A percentile compares a stretch with the other conserved stretches of the same genome.
phyloP scores from a whole-genome alignment of 495 filamentous ascomycete species.

The Saxophila tyrrhenica region DNA sequence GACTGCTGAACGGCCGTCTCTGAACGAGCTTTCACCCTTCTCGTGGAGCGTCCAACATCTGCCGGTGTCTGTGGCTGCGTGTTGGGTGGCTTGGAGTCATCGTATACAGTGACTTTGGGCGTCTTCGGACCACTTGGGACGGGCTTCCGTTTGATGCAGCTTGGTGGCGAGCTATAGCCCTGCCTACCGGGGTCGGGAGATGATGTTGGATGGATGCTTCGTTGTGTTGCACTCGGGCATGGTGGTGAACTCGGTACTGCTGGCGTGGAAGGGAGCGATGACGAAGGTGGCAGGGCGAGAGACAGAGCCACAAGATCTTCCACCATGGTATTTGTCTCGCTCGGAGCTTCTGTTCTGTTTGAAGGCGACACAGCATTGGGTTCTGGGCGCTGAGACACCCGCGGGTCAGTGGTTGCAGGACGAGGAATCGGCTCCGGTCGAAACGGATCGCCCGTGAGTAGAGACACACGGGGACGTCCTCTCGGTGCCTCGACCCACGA shows the following conservation, averaged over 20 bases:
- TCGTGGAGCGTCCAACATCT: constrained; percentile 1
- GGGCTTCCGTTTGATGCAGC: constrained; percentile 3
- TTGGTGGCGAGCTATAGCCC: not conserved
- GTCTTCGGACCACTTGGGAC: constrained; percentile 3
- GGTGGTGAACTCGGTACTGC: constrained; percentile 4
- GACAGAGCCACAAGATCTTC: not conserved
- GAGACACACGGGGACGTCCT: constrained; percentile 1
- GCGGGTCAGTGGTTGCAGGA: not conserved
- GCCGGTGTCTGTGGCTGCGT: constrained; percentile 16
- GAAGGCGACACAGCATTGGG: too few species aligned
- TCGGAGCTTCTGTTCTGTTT: not conserved
- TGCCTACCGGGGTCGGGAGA: not conserved
- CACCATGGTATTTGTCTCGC: not conserved
- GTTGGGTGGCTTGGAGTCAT: constrained; percentile 1
- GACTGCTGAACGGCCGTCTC: constrained; percentile 1
- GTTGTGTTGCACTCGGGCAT: not conserved
- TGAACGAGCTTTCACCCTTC: constrained; percentile 3
- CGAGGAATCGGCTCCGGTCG: not conserved
- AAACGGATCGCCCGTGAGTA: constrained; percentile 14
- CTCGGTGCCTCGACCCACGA: constrained; percentile 12
- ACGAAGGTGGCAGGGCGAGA: not conserved
- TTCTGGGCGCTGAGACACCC: not conserved
- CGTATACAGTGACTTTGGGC: constrained; percentile 13
- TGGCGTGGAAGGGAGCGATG: not conserved
- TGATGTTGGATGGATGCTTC: too few species aligned